Conservation (phyloP, 2,329 filamentous ascomycete genomes). For the Fusarium multiceps region DNA sequence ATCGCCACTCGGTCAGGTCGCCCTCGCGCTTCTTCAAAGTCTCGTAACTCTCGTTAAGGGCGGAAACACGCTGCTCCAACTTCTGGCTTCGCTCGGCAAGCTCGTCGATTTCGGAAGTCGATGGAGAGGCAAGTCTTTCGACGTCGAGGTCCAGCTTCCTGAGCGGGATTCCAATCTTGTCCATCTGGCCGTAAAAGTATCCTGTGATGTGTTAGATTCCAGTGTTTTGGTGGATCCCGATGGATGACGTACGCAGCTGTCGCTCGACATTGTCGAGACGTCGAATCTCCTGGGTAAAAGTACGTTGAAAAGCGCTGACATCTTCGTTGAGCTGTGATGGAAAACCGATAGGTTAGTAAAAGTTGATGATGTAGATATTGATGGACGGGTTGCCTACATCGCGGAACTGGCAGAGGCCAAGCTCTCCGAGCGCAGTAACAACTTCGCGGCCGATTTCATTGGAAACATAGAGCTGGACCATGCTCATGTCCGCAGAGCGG, state of each 20-base stretch:
- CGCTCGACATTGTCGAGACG: slow-evolving; percentile 97
- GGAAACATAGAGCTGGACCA: slow-evolving; percentile 99
- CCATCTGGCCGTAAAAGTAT: slow-evolving; percentile 96
- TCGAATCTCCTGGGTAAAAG: slow-evolving; percentile 97
- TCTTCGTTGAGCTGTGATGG: slow-evolving; percentile 83
- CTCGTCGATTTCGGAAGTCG: slow-evolving; percentile 95
- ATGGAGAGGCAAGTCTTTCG: slow-evolving; percentile 85
- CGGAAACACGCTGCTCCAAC: slow-evolving; percentile 89
- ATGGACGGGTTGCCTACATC: slow-evolving; percentile 73
- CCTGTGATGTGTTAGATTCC: slow-evolving; percentile 63
- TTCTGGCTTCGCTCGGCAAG: slow-evolving; percentile 91
- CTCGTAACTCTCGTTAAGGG: slow-evolving; percentile 98
- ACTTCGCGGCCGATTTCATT: slow-evolving; percentile 99
- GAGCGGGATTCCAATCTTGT: slow-evolving; percentile 87
- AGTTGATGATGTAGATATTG: slow-evolving; percentile 18
- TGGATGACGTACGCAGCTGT: slow-evolving; percentile 81
- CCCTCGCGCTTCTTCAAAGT: slow-evolving; percentile 97
- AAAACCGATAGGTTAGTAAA: slow-evolving; percentile 30
- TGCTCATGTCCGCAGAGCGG: slow-evolving; percentile 99
- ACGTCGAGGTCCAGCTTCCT: slow-evolving; percentile 91
- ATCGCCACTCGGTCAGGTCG: slow-evolving; percentile 97
- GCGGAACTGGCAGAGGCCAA: slow-evolving; percentile 95
- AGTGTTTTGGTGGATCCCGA: slow-evolving; percentile 19
- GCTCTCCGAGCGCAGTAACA: slow-evolving; percentile 93
- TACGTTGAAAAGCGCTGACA: slow-evolving; percentile 93